phyloP scores from a whole-genome alignment of 345 rosid species.

The Hibiscus tridactylites region DNA sequence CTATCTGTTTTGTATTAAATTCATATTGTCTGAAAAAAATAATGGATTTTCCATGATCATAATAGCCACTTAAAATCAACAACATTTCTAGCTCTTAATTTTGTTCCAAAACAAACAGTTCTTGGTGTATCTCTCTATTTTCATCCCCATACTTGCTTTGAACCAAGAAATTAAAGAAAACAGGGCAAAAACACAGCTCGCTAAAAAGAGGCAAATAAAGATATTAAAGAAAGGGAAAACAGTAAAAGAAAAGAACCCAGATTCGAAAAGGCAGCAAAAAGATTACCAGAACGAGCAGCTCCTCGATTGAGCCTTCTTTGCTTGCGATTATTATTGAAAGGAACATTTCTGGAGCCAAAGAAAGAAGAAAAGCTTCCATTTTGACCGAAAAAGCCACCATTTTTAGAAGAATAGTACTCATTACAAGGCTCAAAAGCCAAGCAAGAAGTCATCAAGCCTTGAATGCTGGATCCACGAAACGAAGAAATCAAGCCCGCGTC shows the following conservation, averaged over 20 bases:
- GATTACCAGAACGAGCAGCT: constrained; percentile 33
- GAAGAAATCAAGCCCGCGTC: constrained; percentile 20
- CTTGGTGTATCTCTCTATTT: background rate
- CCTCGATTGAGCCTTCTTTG: constrained; percentile 35
- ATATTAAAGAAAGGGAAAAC: background rate
- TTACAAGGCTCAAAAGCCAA: constrained; percentile 65
- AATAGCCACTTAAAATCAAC: background rate
- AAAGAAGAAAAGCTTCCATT: constrained; percentile 14
- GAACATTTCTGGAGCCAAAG: constrained; percentile 19
- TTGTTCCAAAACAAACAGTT: background rate
- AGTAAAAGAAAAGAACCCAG: background rate
- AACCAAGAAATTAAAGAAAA: background rate
- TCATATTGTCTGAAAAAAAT: background rate
- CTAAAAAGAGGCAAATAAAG: background rate
- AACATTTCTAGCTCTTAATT: background rate
- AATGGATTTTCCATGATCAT: background rate
- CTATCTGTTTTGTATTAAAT: background rate
- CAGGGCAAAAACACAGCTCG: background rate
- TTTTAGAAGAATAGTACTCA: constrained; percentile 39
- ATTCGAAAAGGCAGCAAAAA: background rate
- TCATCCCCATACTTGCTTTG: background rate
- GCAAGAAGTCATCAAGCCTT: constrained; percentile 37
- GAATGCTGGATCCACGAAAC: constrained; percentile 32
- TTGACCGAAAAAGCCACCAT: constrained; percentile 22
- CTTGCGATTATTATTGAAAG: constrained; percentile 27